Conservation (phyloP, 1,284 basidiomycete species). For the Ceratobasidium sp. region DNA sequence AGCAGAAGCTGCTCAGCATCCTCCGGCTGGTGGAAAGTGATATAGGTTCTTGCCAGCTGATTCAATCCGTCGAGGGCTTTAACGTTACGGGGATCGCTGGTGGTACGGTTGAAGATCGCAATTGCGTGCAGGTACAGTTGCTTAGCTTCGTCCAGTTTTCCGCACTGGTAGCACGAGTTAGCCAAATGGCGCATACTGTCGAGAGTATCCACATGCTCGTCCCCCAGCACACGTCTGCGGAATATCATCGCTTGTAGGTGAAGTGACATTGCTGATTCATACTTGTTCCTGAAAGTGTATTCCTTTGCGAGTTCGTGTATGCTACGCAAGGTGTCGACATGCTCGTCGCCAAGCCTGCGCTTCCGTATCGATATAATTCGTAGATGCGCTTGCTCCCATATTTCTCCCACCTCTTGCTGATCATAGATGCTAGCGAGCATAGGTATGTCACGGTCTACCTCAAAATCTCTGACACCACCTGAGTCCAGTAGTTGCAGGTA, state of each 20-base stretch:
- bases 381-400: no score
- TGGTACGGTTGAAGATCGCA: background rate
- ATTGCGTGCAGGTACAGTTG: background rate
- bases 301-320: background rate
- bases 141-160: background rate
- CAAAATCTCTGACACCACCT: no score
- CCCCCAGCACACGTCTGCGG: background rate
- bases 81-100: no score
- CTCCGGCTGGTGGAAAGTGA: no score
- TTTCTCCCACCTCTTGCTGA: no score
- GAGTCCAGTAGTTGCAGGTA: no score
- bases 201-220: background rate
- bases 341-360: background rate
- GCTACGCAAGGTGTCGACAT: background rate
- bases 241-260: background rate
- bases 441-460: no score
- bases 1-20: no score
- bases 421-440: no score
- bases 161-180: background rate
- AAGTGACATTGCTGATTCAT: background rate
- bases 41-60: no score
- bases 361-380: background rate
- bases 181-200: background rate
- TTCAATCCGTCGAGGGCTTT: no score
- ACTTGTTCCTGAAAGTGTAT: background rate